Percentiles rank a stretch among this genome's conserved stretches.
phyloP scores from a whole-genome alignment of 2,329 filamentous ascomycete genomes.

The Aspergillus terreus region DNA sequence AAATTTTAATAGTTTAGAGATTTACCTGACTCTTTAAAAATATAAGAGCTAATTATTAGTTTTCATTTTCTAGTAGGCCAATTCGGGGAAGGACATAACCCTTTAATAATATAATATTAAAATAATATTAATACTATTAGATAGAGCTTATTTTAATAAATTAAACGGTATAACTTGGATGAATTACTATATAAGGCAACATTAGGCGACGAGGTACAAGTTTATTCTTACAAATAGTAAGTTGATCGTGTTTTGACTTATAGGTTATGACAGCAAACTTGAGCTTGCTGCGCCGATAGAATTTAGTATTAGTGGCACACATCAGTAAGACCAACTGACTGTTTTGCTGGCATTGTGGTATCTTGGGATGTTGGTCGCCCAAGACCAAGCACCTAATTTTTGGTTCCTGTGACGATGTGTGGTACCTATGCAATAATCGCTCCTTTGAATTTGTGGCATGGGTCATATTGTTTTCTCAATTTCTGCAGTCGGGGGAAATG shows the following conservation, averaged over 20 bases:
- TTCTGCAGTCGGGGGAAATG: conserved; percentile 5
- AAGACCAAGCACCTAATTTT: background rate
- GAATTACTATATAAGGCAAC: conserved; percentile 15
- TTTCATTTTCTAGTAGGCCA: too few species aligned
- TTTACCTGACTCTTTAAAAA: too few species aligned
- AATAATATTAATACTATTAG: too few species aligned
- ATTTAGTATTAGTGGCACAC: conserved; percentile 3
- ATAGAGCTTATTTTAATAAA: too few species aligned
- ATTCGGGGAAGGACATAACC: too few species aligned
- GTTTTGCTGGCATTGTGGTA: conserved; percentile 18
- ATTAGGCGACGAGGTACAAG: conserved; percentile 8
- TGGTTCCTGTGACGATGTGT: background rate
- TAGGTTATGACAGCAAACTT: conserved; percentile 14
- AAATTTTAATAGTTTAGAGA: too few species aligned
- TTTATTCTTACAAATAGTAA: conserved; percentile 14
- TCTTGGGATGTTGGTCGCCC: conserved; percentile 18
- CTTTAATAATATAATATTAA: too few species aligned
- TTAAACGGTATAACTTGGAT: too few species aligned
- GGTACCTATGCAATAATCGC: background rate
- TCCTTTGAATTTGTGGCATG: conserved; percentile 3
- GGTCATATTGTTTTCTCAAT: background rate
- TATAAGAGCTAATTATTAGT: too few species aligned
- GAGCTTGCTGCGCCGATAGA: conserved; percentile 11
- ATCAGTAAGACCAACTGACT: conserved; percentile 6
- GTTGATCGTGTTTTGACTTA: conserved; percentile 14